Percentiles rank a stretch among this genome's conserved stretches.
Conservation (phyloP, 1,284 basidiomycete species). For the Cryptococcus jaspeensis region DNA sequence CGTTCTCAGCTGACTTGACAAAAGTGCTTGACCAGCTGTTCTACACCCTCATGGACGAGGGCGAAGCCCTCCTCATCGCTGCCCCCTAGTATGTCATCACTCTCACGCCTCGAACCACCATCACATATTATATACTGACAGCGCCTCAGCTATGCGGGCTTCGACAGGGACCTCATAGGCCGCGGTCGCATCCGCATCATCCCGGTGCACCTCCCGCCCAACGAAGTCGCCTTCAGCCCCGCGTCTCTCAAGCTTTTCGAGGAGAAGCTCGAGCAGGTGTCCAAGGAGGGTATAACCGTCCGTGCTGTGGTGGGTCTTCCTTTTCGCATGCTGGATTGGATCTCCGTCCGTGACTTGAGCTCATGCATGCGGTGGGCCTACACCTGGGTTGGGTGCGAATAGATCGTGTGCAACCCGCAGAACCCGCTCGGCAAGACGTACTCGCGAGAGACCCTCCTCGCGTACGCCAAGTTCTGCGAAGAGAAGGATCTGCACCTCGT, state of each 20-base stretch:
- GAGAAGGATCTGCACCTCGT: conserved; percentile 52
- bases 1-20: neutral
- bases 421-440: conserved; percentile 53
- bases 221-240: conserved; percentile 34
- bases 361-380: neutral
- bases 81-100: conserved; percentile 37
- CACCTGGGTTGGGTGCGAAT: conserved; percentile 1
- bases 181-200: conserved; percentile 36
- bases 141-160: conserved; percentile 44
- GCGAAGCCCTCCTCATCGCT: conserved; percentile 50
- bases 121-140: conserved; percentile 3
- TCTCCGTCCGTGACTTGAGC: neutral
- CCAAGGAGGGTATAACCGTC: conserved; percentile 25
- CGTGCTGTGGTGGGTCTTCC: conserved; percentile 36
- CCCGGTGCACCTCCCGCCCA: conserved; percentile 40
- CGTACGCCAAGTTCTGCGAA: conserved; percentile 52
- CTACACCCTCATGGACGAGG: conserved; percentile 50
- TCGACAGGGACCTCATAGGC: conserved; percentile 45
- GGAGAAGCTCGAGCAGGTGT: conserved; percentile 28
- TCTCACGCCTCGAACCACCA: conserved; percentile 14
- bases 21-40: conserved; percentile 51
- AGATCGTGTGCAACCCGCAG: conserved; percentile 53
- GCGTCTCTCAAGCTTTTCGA: conserved; percentile 31
- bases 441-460: conserved; percentile 49
- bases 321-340: neutral